A percentile compares a stretch with the other conserved stretches of the same genome.
These are phyloP conservation scores for Patellifolia procumbens DNA, from an alignment of 179 eudicot genomes.

Conservation along the genomic window DNA sequence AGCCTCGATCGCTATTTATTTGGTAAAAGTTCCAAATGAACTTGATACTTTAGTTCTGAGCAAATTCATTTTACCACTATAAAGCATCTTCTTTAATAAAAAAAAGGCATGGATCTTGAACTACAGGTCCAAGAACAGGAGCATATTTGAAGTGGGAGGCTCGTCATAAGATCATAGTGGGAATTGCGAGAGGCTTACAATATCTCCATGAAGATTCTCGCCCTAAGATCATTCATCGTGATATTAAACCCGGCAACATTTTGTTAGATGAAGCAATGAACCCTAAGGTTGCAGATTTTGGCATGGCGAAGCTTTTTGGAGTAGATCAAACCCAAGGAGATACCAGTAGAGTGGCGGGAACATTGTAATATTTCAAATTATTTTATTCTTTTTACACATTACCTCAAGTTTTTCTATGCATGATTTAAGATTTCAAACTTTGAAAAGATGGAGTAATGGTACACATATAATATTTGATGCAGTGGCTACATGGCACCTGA, in stretches of 20 bases:
- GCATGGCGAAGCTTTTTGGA: too few relatives aligned
- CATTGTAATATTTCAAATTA: conserved; percentile 6
- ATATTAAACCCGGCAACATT: too few relatives aligned
- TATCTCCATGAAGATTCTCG: too few relatives aligned
- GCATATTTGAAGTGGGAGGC: conserved; percentile 20
- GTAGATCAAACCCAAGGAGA: too few relatives aligned
- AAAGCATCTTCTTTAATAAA: too few relatives aligned
- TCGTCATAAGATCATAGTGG: conserved; percentile 6
- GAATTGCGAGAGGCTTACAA: conserved; percentile 7
- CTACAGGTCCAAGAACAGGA: conserved; percentile 10
- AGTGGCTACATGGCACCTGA: too few relatives aligned
- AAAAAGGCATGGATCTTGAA: too few relatives aligned
- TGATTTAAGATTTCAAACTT: not conserved
- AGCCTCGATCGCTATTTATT: too few relatives aligned
- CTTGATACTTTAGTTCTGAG: not conserved
- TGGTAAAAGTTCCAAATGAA: too few relatives aligned
- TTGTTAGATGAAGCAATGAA: too few relatives aligned
- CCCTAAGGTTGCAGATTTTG: too few relatives aligned
- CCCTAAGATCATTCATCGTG: too few relatives aligned
- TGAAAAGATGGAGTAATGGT: not conserved
- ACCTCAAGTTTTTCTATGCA: not conserved
- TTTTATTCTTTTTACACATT: not conserved
- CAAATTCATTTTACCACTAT: not conserved
- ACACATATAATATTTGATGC: not conserved
- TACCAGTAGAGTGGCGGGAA: conserved; percentile 4